A percentile compares a stretch with the other conserved stretches of the same genome.
Conservation (phyloP, 2,329 filamentous ascomycete genomes). For the Plectosphaerella sp. region DNA sequence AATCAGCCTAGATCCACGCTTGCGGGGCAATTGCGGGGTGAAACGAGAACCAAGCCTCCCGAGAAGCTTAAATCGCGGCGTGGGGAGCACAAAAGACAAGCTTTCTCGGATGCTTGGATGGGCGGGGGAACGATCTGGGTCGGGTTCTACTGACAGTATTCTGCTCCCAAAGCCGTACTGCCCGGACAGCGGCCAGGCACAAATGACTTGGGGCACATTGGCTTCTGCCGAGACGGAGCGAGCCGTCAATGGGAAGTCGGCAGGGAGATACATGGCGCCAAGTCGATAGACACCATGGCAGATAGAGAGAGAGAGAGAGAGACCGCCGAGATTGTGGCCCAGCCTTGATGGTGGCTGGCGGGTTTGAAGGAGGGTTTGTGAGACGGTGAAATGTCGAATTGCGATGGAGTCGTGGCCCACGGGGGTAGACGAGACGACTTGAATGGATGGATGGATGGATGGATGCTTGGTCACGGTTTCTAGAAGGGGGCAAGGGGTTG, state of each 20-base stretch:
- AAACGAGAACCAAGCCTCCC: neutral
- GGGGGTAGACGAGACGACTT: no score
- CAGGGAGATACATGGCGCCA: neutral
- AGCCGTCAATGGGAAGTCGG: no score
- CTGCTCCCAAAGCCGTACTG: conserved; percentile 53
- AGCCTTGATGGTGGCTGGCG: neutral
- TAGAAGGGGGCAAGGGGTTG: no score
- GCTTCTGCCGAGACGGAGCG: neutral
- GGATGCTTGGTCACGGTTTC: no score
- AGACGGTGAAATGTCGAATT: neutral
- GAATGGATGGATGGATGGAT: no score
- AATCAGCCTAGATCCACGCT: neutral
- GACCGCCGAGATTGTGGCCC: neutral
- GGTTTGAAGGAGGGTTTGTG: no score
- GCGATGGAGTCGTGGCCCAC: no score
- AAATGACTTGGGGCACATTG: conserved; percentile 36
- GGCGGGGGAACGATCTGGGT: neutral
- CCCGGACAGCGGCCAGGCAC: conserved; percentile 51
- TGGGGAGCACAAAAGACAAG: neutral
- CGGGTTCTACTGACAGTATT: conserved; percentile 35
- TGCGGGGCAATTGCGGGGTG: conserved; percentile 1
- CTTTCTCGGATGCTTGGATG: neutral
- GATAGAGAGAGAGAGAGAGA: no score
- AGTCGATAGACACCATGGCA: neutral
- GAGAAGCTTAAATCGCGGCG: no score